Evolutionary conservation across 2,329 filamentous ascomycete species (phyloP), one percentile per base, ranked within the genome.

Genomic region (Xylaria sp.): DNA sequence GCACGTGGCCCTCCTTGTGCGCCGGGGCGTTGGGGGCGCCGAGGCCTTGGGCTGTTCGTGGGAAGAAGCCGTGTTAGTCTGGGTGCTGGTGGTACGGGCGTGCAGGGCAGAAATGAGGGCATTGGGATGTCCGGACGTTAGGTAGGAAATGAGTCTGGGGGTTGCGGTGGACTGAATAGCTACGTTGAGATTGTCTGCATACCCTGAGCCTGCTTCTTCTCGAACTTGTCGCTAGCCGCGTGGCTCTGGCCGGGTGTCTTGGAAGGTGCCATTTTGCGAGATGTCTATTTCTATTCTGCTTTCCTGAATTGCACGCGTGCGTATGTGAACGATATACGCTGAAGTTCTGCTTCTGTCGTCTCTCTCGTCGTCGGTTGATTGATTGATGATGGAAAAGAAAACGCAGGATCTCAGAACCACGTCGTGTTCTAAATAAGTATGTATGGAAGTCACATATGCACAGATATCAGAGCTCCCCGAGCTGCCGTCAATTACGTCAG

Each of bases 231-330:
- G 54, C 62, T 66, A 0, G 64, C 64, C 7, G 62, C 63, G 22
- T 64, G 53, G 39, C 61, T 66, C 24, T 63, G 60, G 42, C 65
- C 63, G 4, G 62, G 62, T 1, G 60, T 66, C 57, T 66, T 66
- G 16, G 64, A 64, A 37, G 58, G 61, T 39, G 53, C 54, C 60
- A 63, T 56, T 26, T 26, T 47, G 41, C 11, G 29, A 26, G 9
- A 6, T 9, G 22, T 37, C 37, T 39, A 11, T 22, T 34, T 37
- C 11, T 38, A 24, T 11, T 21, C 1, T 19, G 34, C 21, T 34
- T 22, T 24, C n/a, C 6, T 26, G n/a, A 19, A 22, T 9, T 19
- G 38, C n/a, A n/a, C n/a, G n/a, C n/a, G n/a, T n/a, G n/a, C n/a
- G n/a, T n/a, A n/a, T n/a, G n/a, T n/a, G n/a, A n/a, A n/a, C n/a